Evolutionary conservation across 306 rosid genomes (phyloP).

Genomic region (Ormosia semicastrata): DNA sequence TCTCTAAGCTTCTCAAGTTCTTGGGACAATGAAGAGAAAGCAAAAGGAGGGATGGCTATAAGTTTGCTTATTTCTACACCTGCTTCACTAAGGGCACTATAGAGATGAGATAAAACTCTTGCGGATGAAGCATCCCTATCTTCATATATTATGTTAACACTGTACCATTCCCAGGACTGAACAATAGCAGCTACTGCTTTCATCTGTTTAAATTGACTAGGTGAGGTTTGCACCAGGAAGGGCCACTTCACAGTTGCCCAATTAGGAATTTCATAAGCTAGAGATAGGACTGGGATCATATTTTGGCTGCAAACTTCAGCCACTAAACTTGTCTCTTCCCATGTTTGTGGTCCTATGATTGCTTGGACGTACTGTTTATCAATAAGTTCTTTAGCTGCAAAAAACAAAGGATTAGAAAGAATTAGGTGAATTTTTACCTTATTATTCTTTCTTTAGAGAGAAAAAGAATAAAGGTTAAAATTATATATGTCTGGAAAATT

Average conservation of each 20-base stretch:
- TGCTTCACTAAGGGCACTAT: conserved; percentile 23
- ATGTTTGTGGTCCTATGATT: conserved; percentile 46
- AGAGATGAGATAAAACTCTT: conserved; percentile 35
- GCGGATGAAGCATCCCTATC: conserved; percentile 38
- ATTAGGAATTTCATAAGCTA: conserved; percentile 44
- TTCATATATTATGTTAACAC: conserved; percentile 42
- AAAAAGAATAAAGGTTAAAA: not conserved
- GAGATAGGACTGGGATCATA: conserved; percentile 34
- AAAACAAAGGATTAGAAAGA: not conserved
- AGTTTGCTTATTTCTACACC: conserved; percentile 26
- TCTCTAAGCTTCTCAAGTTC: conserved; percentile 42
- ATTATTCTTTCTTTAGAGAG: not conserved
- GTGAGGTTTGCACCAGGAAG: conserved; percentile 43
- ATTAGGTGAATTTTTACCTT: not conserved
- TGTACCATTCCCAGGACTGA: conserved; percentile 44
- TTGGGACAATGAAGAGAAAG: conserved; percentile 36
- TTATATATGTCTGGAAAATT: too few relatives aligned
- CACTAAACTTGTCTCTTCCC: conserved; percentile 49
- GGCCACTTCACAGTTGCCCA: conserved; percentile 48
- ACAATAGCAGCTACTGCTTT: conserved; percentile 47
- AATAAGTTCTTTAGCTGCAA: conserved; percentile 50
- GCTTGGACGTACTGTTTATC: conserved; percentile 32
- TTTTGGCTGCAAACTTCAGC: conserved; percentile 36
- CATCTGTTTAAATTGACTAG: conserved; percentile 32
- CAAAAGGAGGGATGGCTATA: conserved; percentile 38